Conservation (phyloP, 805 yeast genomes). For the Zygosaccharomyces kombuchaensis region DNA sequence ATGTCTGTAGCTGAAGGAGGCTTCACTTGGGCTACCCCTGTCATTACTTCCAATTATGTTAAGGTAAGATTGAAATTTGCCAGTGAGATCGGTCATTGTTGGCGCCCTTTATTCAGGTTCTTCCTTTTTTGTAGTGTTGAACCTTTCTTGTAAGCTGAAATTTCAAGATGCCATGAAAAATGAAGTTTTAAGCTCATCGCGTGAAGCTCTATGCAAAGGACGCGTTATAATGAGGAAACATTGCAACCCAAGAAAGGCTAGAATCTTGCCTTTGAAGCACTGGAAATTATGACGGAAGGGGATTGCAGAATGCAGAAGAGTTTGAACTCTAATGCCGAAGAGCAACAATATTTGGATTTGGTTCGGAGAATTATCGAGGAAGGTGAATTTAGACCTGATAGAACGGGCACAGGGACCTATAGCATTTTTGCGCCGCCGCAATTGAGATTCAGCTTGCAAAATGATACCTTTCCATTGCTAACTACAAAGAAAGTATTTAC, state of each 20-base stretch:
- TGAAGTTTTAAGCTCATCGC: neutral
- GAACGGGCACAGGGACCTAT: constrained; percentile 96
- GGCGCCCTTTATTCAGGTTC: neutral
- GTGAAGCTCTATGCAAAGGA: neutral
- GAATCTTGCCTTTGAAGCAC: neutral
- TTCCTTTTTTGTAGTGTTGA: neutral
- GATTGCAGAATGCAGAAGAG: constrained; percentile 7
- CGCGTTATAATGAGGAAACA: neutral
- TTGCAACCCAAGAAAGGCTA: neutral
- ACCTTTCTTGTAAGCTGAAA: neutral
- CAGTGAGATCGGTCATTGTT: constrained; percentile 31
- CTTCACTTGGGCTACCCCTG: neutral
- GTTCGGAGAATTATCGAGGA: constrained; percentile 70
- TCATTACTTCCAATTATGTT: constrained; percentile 23
- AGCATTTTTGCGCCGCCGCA: constrained; percentile 96
- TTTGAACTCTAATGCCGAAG: constrained; percentile 47
- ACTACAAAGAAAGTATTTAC: constrained; percentile 92
- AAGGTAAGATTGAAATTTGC: constrained; percentile 28
- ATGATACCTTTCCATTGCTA: constrained; percentile 76
- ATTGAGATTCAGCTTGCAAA: constrained; percentile 68
- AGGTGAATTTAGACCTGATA: constrained; percentile 90
- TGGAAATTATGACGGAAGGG: constrained; percentile 10
- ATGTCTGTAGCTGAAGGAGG: neutral
- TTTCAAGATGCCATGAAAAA: neutral
- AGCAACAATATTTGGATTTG: constrained; percentile 80